Conservation (phyloP, 2,329 filamentous ascomycete genomes). For the Monilinia fructicola region DNA sequence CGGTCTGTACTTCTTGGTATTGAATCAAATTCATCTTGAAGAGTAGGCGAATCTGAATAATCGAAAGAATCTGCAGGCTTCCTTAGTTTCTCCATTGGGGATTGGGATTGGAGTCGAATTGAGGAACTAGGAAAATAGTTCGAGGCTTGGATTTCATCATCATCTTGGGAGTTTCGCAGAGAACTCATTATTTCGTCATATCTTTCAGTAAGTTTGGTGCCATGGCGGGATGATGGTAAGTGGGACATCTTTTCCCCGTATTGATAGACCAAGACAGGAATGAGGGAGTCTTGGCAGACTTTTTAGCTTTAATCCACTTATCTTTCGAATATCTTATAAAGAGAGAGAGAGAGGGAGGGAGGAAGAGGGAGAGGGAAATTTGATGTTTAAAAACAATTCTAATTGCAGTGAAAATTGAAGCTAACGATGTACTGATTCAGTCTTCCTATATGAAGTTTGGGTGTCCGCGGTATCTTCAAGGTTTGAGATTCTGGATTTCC, state of each 20-base stretch:
- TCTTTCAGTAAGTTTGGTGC: not conserved
- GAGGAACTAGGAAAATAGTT: not conserved
- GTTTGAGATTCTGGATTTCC: too few species aligned
- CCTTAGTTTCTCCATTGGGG: constrained; percentile 10
- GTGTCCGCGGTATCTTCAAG: too few species aligned
- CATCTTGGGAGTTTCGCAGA: not conserved
- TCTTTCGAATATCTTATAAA: too few species aligned
- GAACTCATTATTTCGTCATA: constrained; percentile 10
- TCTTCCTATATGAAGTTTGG: too few species aligned
- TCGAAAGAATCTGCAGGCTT: constrained; percentile 16
- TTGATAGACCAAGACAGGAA: not conserved
- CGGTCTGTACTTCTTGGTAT: constrained; percentile 21
- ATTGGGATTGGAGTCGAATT: not conserved
- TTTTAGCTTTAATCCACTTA: too few species aligned
- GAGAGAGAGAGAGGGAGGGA: too few species aligned
- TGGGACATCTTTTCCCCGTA: constrained; percentile 14
- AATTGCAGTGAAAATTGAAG: too few species aligned
- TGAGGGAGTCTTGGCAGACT: not conserved
- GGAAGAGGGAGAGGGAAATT: too few species aligned
- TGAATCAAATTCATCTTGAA: constrained; percentile 26
- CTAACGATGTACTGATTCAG: too few species aligned
- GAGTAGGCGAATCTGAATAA: constrained; percentile 23
- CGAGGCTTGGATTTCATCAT: constrained; percentile 13
- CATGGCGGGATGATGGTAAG: constrained; percentile 2
- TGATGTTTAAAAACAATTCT: too few species aligned